Conservation (phyloP, 305 asterid genomes). For the Rubia occidens region DNA sequence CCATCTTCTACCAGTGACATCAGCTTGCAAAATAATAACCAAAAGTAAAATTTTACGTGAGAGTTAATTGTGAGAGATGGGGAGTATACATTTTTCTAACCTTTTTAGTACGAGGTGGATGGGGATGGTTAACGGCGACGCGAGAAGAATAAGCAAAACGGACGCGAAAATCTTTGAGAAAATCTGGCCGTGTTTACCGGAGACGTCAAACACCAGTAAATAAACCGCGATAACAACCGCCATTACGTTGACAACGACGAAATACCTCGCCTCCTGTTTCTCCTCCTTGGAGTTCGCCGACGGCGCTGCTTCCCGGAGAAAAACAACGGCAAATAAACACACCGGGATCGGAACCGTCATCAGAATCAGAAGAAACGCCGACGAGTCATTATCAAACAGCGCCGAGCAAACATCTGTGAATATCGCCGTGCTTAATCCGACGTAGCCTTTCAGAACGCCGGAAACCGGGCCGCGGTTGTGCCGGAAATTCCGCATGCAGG, state of each 20-base stretch:
- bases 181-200: constrained; percentile 51
- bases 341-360: constrained; percentile 50
- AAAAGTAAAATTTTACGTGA: too few relatives aligned
- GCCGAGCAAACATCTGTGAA: constrained; percentile 86
- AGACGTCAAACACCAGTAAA: constrained; percentile 48
- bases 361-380: constrained; percentile 62
- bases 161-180: constrained; percentile 57
- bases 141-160: constrained; percentile 46
- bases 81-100: constrained; percentile 19
- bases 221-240: constrained; percentile 68
- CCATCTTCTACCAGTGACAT: too few relatives aligned
- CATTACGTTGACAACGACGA: constrained; percentile 55
- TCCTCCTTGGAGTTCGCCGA: constrained; percentile 52
- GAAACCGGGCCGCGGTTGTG: constrained; percentile 77
- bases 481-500: constrained; percentile 74
- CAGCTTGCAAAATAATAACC: too few relatives aligned
- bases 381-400: constrained; percentile 62
- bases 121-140: constrained; percentile 62
- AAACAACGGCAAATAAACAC: constrained; percentile 58
- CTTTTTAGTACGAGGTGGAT: constrained; percentile 29
- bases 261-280: constrained; percentile 46
- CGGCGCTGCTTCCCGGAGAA: constrained; percentile 86
- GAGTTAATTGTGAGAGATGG: too few relatives aligned
- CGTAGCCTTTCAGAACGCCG: constrained; percentile 78
- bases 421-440: constrained; percentile 87